Base-by-base conservation (phyloP, 2,329 filamentous ascomycete genomes). In the Fusarium haematococcum region DNA sequence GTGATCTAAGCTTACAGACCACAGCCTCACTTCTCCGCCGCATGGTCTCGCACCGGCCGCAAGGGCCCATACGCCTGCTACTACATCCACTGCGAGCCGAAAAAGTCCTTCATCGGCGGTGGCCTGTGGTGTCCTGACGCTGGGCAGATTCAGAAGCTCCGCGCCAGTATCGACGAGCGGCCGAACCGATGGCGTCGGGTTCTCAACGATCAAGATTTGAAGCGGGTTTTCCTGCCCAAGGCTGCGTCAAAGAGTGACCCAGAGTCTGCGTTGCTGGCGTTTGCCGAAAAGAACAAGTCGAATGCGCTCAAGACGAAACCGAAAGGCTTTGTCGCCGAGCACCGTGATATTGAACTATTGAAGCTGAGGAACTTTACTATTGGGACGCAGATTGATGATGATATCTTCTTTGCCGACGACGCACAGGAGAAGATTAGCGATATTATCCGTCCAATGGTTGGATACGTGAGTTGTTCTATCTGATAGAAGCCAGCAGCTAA, bases 11-110 rank as follows among this genome's bases (percentile, higher is more conserved):
- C 50, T 75, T 16, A 71, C 54, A 52, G 18, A 14, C 52, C 23
- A 2, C 61, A 94, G 91, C 90, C 94, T 63, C 91, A 95, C 83
- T 97, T 95, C 83, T 94, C 93, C 11, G 95, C 93, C 41, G 94
- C 94, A 27, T 97, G 94, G 91, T 97, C 94, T 66, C 91, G 95
- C 23, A 97, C 95, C 0, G 95, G 95, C 23, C 90, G 93, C 64
- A 97, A 98, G 83, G 94, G 94, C 0, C 92, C 93, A 11, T 97
- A 97, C 82, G 95, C 95, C 8, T 92, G 91, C 79, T 98, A 98
- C 84, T 98, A 97, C 83, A 84, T 98, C 23, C 95, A 97, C 81
- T 88, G 94, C 73, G 90, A 96, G 80, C 94, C 95, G 13, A 86
- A 86, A 4, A 85, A 88, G 60, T 92, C 91, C 79, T 93, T 96